These are phyloP conservation scores for Lodderomyces oxycetoniae DNA, from an alignment of 1,139 yeast species.

Conservation along the genomic window DNA sequence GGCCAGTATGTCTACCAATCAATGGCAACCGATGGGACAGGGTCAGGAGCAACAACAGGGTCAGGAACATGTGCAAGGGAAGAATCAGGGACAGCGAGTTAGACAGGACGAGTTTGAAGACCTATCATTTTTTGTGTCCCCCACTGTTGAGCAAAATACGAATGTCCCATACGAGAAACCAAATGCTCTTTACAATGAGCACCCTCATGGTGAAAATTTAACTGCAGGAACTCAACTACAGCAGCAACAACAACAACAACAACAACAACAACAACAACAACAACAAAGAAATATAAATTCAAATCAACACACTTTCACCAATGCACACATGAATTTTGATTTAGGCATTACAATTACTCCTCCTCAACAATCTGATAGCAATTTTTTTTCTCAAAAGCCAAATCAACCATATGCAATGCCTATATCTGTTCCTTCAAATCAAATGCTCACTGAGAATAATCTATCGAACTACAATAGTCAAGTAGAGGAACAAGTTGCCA, in stretches of 20 bases:
- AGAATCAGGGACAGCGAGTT: neutral
- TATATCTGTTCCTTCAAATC: constrained; percentile 1
- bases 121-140: too few relatives aligned
- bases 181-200: neutral
- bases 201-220: neutral
- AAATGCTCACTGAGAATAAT: constrained; percentile 28
- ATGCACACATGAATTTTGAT: constrained; percentile 11
- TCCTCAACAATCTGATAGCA: constrained; percentile 11
- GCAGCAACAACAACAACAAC: constrained; percentile 1
- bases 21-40: constrained; percentile 1
- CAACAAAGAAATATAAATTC: constrained; percentile 1
- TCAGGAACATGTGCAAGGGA: constrained; percentile 4
- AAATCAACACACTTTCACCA: constrained; percentile 8
- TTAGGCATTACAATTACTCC: constrained; percentile 15
- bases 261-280: constrained; percentile 5
- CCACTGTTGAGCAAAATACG: too few relatives aligned
- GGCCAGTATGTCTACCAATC: constrained; percentile 12
- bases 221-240: neutral
- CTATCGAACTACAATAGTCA: constrained; percentile 17
- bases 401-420: constrained; percentile 1
- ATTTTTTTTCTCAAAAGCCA: too few relatives aligned
- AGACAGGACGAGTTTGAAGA: too few relatives aligned
- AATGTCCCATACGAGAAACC: too few relatives aligned
- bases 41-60: constrained; percentile 4
- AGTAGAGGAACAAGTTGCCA: constrained; percentile 5